Conservation (phyloP, 2,329 filamentous ascomycete genomes). For the Trichoderma sp. region DNA sequence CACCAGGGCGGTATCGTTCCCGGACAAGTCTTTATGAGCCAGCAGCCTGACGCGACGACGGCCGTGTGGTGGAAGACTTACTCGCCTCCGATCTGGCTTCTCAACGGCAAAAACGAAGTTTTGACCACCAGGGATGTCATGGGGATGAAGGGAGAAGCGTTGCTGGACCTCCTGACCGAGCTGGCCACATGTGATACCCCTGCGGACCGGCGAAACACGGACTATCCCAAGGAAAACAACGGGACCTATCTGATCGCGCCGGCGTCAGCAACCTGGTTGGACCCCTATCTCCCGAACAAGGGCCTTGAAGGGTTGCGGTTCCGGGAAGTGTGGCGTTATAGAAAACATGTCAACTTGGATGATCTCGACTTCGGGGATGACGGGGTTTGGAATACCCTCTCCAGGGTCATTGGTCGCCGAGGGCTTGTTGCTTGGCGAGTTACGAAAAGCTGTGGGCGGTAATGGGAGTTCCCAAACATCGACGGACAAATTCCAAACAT, state of each 20-base stretch:
- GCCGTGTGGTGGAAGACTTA: slow-evolving; percentile 88
- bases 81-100: slow-evolving; percentile 76
- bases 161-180: slow-evolving; percentile 61
- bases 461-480: not conserved
- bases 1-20: slow-evolving; percentile 80
- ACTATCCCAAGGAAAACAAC: slow-evolving; percentile 62
- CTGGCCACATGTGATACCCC: slow-evolving; percentile 66
- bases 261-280: slow-evolving; percentile 69
- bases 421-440: slow-evolving; percentile 66
- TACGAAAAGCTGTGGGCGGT: slow-evolving; percentile 58
- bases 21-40: slow-evolving; percentile 73
- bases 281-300: slow-evolving; percentile 63
- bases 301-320: slow-evolving; percentile 63
- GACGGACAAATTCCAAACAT: too few species aligned
- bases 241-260: slow-evolving; percentile 74
- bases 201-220: slow-evolving; percentile 56
- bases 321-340: slow-evolving; percentile 69
- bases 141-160: slow-evolving; percentile 63
- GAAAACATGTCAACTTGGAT: slow-evolving; percentile 72
- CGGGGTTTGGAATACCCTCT: slow-evolving; percentile 71
- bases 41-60: slow-evolving; percentile 67
- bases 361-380: slow-evolving; percentile 79
- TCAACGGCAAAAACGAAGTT: slow-evolving; percentile 74
- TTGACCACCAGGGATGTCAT: slow-evolving; percentile 74
- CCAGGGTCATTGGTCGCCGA: slow-evolving; percentile 65